Percentiles rank a stretch among this genome's conserved stretches.
Conservation (phyloP, 2,329 filamentous ascomycete species). For the Parafenestella ontariensis region DNA sequence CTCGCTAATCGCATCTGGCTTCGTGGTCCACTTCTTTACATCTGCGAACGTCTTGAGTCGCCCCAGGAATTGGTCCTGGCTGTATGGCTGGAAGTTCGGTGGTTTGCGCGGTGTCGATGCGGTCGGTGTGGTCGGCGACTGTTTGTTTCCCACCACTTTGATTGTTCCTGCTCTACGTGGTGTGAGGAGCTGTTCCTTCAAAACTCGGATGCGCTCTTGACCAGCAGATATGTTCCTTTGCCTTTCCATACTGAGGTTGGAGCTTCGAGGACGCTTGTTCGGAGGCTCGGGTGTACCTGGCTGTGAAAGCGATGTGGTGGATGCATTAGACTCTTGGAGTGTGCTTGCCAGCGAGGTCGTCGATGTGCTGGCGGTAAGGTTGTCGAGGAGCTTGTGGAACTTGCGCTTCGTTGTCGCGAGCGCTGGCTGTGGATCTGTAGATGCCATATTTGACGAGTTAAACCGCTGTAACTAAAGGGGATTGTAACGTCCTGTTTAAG, state of each 20-base stretch:
- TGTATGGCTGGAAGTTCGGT: constrained; percentile 84
- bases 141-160: constrained; percentile 40
- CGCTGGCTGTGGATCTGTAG: constrained; percentile 43
- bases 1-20: constrained; percentile 84
- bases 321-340: constrained; percentile 49
- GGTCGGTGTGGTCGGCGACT: constrained; percentile 33
- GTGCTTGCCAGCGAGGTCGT: constrained; percentile 43
- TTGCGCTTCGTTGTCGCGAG: constrained; percentile 86
- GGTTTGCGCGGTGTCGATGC: constrained; percentile 41
- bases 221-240: constrained; percentile 37
- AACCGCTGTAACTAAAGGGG: neutral
- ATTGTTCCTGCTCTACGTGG: constrained; percentile 36
- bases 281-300: constrained; percentile 37
- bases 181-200: constrained; percentile 44
- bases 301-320: constrained; percentile 34
- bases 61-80: constrained; percentile 80
- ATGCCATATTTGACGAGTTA: constrained; percentile 6
- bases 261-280: constrained; percentile 45
- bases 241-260: constrained; percentile 35
- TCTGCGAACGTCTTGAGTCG: constrained; percentile 88
- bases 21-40: constrained; percentile 91
- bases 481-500: neutral
- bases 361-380: constrained; percentile 61
- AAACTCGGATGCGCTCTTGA: constrained; percentile 37
- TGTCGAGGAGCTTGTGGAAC: constrained; percentile 72